phyloP scores from a whole-genome alignment of 2,329 filamentous ascomycete species.

The Juglanconis oblonga region DNA sequence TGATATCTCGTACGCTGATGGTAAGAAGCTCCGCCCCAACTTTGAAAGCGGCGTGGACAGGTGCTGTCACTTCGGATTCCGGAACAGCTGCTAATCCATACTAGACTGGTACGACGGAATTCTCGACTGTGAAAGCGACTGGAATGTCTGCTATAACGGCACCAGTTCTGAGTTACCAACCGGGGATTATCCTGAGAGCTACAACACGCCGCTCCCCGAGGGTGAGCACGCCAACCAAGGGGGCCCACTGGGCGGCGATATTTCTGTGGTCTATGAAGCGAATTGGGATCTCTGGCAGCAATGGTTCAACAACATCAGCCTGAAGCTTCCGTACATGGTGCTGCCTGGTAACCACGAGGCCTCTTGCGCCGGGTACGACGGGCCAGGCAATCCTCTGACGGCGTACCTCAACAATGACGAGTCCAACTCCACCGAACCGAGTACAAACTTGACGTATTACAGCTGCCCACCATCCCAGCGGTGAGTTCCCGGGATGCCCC shows the following conservation, averaged over 20 bases:
- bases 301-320: slow-evolving; percentile 41
- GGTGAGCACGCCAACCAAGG: slow-evolving; percentile 45
- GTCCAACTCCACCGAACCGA: slow-evolving; percentile 38
- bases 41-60: no score
- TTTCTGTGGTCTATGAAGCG: slow-evolving; percentile 46
- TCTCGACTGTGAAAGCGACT: slow-evolving; percentile 42
- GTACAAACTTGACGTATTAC: slow-evolving; percentile 43
- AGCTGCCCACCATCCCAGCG: slow-evolving; percentile 49
- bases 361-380: slow-evolving; percentile 46
- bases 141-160: slow-evolving; percentile 52
- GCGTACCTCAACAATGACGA: slow-evolving; percentile 44
- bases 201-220: slow-evolving; percentile 40
- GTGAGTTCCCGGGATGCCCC: slow-evolving; percentile 20
- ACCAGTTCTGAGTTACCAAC: slow-evolving; percentile 37
- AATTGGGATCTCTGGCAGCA: slow-evolving; percentile 53
- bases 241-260: slow-evolving; percentile 44
- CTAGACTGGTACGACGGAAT: slow-evolving; percentile 48
- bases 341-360: slow-evolving; percentile 50
- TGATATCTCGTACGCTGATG: slow-evolving; percentile 47
- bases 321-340: slow-evolving; percentile 47
- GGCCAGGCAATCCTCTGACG: slow-evolving; percentile 39
- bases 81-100: not conserved
- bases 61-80: not conserved
- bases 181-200: slow-evolving; percentile 36
- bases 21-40: not conserved